These are phyloP conservation scores for Fomitopsis pinicola DNA, from an alignment of 1,284 basidiomycete genomes.

Conservation along the genomic window DNA sequence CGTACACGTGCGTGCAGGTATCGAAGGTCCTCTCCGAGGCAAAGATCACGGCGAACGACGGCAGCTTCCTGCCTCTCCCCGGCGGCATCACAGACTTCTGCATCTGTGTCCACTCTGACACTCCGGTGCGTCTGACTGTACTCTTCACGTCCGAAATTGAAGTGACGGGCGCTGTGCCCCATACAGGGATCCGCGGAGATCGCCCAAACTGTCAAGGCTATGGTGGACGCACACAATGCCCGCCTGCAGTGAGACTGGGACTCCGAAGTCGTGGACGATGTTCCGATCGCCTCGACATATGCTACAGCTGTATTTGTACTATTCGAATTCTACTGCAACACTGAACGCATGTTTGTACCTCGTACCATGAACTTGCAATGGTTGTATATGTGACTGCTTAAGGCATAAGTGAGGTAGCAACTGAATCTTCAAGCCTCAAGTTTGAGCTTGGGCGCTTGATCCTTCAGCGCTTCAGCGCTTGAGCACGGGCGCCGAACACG, in stretches of 20 bases:
- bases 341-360: too few relatives aligned
- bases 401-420: too few relatives aligned
- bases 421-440: too few relatives aligned
- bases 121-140: slow-evolving; percentile 40
- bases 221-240: slow-evolving; percentile 48
- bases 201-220: slow-evolving; percentile 40
- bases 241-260: not conserved
- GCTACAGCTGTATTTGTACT: not conserved
- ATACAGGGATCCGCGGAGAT: slow-evolving; percentile 49
- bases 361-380: too few relatives aligned
- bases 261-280: not conserved
- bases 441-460: too few relatives aligned
- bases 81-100: slow-evolving; percentile 44
- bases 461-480: too few relatives aligned
- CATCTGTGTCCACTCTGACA: slow-evolving; percentile 65
- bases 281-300: not conserved
- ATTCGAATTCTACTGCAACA: not conserved
- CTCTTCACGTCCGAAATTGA: too few relatives aligned
- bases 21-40: slow-evolving; percentile 37
- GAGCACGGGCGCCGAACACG: too few relatives aligned
- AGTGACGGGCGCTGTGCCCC: too few relatives aligned
- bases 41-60: slow-evolving; percentile 41
- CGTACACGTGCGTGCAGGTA: slow-evolving; percentile 31
- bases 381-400: too few relatives aligned
- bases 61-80: slow-evolving; percentile 39